A percentile compares a stretch with the other conserved stretches of the same genome.
Evolutionary conservation across 2,329 filamentous ascomycete species (phyloP).

Genomic region (Neoascochyta sp.): DNA sequence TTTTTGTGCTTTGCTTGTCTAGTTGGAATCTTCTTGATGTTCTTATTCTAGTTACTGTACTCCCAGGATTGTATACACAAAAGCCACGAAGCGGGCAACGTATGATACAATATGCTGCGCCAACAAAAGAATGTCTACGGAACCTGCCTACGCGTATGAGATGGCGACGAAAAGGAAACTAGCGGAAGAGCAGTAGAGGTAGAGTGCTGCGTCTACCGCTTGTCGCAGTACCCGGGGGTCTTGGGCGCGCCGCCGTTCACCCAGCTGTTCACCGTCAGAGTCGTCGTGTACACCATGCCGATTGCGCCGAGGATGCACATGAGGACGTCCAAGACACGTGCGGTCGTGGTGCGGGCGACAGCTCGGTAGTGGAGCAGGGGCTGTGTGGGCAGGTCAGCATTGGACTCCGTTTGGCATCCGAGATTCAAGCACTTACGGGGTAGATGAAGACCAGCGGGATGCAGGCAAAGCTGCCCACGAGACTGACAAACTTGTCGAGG

Average conservation of each 20-base stretch:
- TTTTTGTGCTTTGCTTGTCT: too few relatives aligned
- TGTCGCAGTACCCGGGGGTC: constrained; percentile 62
- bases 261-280: constrained; percentile 85
- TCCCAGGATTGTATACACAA: too few relatives aligned
- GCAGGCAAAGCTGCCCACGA: constrained; percentile 96
- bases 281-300: constrained; percentile 90
- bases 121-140: too few relatives aligned
- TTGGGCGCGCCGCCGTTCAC: constrained; percentile 55
- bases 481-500: constrained; percentile 92
- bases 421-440: constrained; percentile 82
- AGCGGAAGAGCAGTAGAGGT: too few relatives aligned
- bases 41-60: too few relatives aligned
- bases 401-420: constrained; percentile 1
- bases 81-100: too few relatives aligned
- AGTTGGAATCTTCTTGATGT: too few relatives aligned
- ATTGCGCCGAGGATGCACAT: constrained; percentile 79
- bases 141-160: too few relatives aligned
- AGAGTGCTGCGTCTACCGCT: constrained; percentile 19
- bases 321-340: constrained; percentile 67
- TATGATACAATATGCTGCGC: too few relatives aligned
- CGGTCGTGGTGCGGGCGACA: constrained; percentile 65
- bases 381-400: constrained; percentile 51
- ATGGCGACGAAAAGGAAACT: too few relatives aligned
- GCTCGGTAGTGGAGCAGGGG: constrained; percentile 85
- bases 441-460: constrained; percentile 97